Evolutionary conservation across 176 grass and related monocot genomes (phyloP), one percentile per base, ranked within the genome.

Genomic region (Panicum miliaceum): DNA sequence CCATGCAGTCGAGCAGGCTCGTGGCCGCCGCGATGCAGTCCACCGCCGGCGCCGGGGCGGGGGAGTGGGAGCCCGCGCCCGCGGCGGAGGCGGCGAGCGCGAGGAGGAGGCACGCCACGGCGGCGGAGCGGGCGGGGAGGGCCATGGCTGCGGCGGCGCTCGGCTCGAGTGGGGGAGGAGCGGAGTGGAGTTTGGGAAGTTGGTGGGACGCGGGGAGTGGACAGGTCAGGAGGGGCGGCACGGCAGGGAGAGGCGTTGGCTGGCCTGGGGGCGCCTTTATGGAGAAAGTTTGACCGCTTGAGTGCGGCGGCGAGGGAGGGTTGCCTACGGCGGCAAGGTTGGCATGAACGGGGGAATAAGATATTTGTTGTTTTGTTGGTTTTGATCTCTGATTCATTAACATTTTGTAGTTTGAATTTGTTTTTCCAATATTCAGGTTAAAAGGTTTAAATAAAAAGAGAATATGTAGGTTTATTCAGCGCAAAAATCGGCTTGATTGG

Each of bases 21-120:
- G 8, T 0, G 9, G 66, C 27, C 36, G 15, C 45, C 1, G 36
- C 1, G 18, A 0, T 0, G 83, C 88, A 90, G 83, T 90, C 56
- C 45, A n/a, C 36, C 57, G 83, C 54, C 7, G 83, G 88, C 26
- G 88, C 82, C 6, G 87, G 87, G 1, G 87, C 88, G 0, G 83
- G 72, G 35, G 64, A 46, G 63, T 57, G 8, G 35, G 76, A 71
- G 67, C 67, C 36, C 4, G 88, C 88, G 0, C 53, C 82, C 10
- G 40, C 11, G 7, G 25, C 20, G 2, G 77, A 64, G 45, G 76
- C 23, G 12, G 70, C 77, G n/a, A 85, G 68, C 32, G 67, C 70
- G 34, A 63, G 73, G 63, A 89, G 29, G 81, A 84, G 41, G 87
- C 76, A 89, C 3, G 51, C 50, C 34, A 36, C 46, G 11, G 32